A percentile compares a stretch with the other conserved stretches of the same genome.
These are phyloP conservation scores for Penicillium sp. DNA, from an alignment of 2,329 filamentous ascomycete genomes.

Conservation along the genomic window DNA sequence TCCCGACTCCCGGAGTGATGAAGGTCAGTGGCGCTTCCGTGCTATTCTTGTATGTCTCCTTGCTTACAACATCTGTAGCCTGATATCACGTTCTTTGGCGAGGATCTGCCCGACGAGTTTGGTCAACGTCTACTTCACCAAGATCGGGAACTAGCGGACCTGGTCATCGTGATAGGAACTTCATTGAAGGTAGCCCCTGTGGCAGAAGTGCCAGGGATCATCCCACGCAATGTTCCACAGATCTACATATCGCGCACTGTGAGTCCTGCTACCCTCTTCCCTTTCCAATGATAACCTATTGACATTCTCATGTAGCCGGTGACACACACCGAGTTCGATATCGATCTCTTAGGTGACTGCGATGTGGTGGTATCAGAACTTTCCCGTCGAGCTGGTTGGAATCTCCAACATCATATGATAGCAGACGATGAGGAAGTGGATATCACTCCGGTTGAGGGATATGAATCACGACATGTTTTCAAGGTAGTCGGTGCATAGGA, in stretches of 20 bases:
- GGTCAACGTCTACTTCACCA: conserved; percentile 73
- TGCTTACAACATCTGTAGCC: conserved; percentile 50
- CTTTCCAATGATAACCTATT: conserved; percentile 1
- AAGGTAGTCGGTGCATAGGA: conserved; percentile 40
- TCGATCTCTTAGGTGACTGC: conserved; percentile 92
- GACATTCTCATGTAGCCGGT: conserved; percentile 55
- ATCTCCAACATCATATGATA: conserved; percentile 76
- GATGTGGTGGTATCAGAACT: conserved; percentile 86
- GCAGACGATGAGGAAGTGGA: conserved; percentile 61
- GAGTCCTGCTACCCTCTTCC: conserved; percentile 25
- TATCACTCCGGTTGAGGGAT: conserved; percentile 51
- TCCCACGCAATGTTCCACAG: conserved; percentile 77
- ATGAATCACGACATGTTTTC: conserved; percentile 45
- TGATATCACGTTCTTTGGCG: conserved; percentile 97
- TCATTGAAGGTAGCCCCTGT: conserved; percentile 94
- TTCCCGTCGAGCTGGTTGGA: conserved; percentile 76
- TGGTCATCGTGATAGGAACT: conserved; percentile 94
- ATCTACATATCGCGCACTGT: conserved; percentile 81
- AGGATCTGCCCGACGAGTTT: conserved; percentile 80
- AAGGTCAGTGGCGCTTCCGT: conserved; percentile 45
- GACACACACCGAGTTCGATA: conserved; percentile 88
- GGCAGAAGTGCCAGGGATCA: conserved; percentile 77
- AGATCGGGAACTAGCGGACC: conserved; percentile 75
- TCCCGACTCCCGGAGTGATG: conserved; percentile 74
- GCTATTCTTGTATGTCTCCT: not conserved